These are phyloP conservation scores for Fusarium sarcochroum DNA, from an alignment of 2,329 filamentous ascomycete genomes.

Conservation along the genomic window DNA sequence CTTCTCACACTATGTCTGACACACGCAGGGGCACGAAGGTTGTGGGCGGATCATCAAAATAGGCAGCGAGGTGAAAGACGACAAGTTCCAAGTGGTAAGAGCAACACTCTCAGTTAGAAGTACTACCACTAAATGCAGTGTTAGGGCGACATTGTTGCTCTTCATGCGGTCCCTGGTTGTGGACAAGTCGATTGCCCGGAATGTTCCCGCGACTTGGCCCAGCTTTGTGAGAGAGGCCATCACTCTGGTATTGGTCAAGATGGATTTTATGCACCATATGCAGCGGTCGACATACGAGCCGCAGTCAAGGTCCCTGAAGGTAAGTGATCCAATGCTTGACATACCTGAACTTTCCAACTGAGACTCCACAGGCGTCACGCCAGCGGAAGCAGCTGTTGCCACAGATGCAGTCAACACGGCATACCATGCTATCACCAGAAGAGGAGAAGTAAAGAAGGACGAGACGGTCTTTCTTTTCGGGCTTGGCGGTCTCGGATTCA, in stretches of 20 bases:
- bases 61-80: neutral
- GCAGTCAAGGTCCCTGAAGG: slow-evolving; percentile 33
- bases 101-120: accelerated
- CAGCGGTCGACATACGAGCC: slow-evolving; percentile 47
- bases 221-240: slow-evolving; percentile 55
- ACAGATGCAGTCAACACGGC: slow-evolving; percentile 43
- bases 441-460: slow-evolving; percentile 27
- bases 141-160: slow-evolving; percentile 42
- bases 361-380: slow-evolving; percentile 20
- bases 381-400: slow-evolving; percentile 39
- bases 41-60: slow-evolving; percentile 36
- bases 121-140: accelerated
- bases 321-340: neutral
- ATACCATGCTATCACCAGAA: slow-evolving; percentile 36
- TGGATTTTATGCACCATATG: slow-evolving; percentile 59
- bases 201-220: slow-evolving; percentile 56
- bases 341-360: neutral
- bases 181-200: slow-evolving; percentile 46
- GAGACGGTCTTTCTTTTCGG: slow-evolving; percentile 39
- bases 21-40: slow-evolving; percentile 36
- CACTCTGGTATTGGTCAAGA: slow-evolving; percentile 61
- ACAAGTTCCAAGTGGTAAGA: slow-evolving; percentile 26
- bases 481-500: slow-evolving; percentile 35
- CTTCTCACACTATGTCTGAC: neutral
- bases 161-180: slow-evolving; percentile 42